Percentiles rank a stretch among this genome's conserved stretches.
These are phyloP conservation scores for Populus simonii DNA, from an alignment of 345 rosid genomes.

Conservation along the genomic window DNA sequence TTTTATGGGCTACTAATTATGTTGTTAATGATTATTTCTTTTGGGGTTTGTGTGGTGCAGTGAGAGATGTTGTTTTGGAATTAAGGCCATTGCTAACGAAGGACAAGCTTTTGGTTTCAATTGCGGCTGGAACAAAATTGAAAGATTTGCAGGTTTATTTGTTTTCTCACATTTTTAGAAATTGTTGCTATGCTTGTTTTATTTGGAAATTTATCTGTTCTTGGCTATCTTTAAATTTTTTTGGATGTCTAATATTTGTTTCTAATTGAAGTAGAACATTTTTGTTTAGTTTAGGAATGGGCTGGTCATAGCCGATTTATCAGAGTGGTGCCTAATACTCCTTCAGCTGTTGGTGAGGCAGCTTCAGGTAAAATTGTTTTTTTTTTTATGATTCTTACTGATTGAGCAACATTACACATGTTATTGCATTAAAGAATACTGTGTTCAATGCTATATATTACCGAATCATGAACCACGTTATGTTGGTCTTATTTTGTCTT, in stretches of 20 bases:
- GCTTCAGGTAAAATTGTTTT: conserved; percentile 52
- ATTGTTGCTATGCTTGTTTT: not conserved
- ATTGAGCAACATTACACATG: not conserved
- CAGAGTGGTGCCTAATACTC: conserved; percentile 92
- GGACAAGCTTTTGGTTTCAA: conserved; percentile 79
- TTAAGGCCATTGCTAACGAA: conserved; percentile 57
- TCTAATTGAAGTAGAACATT: not conserved
- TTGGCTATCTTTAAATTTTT: not conserved
- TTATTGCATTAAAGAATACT: no score
- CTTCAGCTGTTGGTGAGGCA: conserved; percentile 83
- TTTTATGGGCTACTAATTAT: no score
- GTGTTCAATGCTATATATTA: not conserved
- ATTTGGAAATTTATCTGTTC: not conserved
- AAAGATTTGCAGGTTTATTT: conserved; percentile 71
- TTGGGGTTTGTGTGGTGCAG: conserved; percentile 25
- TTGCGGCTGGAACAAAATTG: conserved; percentile 82
- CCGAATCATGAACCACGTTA: not conserved
- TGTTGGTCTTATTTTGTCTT: not conserved
- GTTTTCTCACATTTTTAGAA: not conserved
- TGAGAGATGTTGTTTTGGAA: conserved; percentile 59
- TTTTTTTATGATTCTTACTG: not conserved
- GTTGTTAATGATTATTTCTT: not conserved
- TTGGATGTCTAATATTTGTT: not conserved
- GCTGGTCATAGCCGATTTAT: conserved; percentile 73
- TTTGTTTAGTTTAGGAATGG: conserved; percentile 55